Base-by-base conservation (phyloP, 257 asterid species). In the Ehretia macrophylla region DNA sequence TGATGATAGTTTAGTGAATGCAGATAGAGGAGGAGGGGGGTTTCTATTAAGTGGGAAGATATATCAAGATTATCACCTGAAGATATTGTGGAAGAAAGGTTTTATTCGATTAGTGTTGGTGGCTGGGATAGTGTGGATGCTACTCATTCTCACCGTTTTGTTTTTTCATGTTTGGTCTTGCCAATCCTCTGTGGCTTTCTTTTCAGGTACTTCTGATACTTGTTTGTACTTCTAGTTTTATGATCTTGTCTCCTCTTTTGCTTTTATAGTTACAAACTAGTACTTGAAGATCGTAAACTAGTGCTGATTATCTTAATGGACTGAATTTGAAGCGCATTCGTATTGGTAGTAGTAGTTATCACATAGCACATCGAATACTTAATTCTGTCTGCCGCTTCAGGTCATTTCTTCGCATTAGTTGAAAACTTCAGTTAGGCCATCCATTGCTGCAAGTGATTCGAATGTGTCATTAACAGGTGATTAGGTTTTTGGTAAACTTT, bases 121-220 rank as follows among this genome's bases (percentile, higher is more conserved):
- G 59, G 76, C 51, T 10, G 85, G 83, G 18, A 76, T 79, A 68
- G 49, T 76, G n/a, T 76, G 82, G 83, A 75, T 72, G 70, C 14
- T 76, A 23, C 75, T 73, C 22, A 76, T 79, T 60, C 74, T 71
- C 21, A 37, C 62, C 19, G 80, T 70, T 21, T 68, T 76, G 54
- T 55, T 73, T 42, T 79, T 76, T 60, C 85, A 76, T 52, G 57
- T 72, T 11, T 79, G 82, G 82, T 60, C 85, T 58, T 79, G 85
- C 67, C 83, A 79, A 52, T 76, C 82, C 10, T 70, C 78, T 19
- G 54, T 76, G 32, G 60, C 64, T 64, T 78, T 79, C 69, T 73
- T 79, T 68, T 70, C 80, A 67, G 83, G 83, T 72, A 44, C 10
- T 55, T 27, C 51, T 14, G 11, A 45, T 17, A 42, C 13, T 44